A percentile compares a stretch with the other conserved stretches of the same genome.
These are phyloP conservation scores for Coemansia sp. DNA, from an alignment of 192 early-diverging fungal genomes.

Conservation along the genomic window DNA sequence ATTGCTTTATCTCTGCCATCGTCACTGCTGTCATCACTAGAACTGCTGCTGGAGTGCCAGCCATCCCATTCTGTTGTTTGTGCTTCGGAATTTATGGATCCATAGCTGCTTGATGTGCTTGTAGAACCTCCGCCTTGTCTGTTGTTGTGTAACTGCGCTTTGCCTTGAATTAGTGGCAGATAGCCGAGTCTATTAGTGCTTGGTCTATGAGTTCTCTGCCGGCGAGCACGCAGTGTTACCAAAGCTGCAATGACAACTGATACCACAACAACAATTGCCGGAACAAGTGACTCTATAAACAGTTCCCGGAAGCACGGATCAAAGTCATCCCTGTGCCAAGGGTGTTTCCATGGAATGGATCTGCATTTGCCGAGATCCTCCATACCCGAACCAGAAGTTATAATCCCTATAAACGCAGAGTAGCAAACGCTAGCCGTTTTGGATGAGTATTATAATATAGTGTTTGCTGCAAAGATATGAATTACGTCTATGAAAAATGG, in stretches of 20 bases:
- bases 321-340: constrained; percentile 48
- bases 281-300: constrained; percentile 34
- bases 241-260: constrained; percentile 18
- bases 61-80: not conserved
- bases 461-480: too few species aligned
- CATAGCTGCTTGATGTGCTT: not conserved
- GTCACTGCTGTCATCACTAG: constrained; percentile 11
- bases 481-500: too few species aligned
- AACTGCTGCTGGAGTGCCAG: not conserved
- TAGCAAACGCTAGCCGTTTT: not conserved
- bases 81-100: not conserved
- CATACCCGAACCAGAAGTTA: constrained; percentile 27
- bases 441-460: too few species aligned
- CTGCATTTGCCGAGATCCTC: constrained; percentile 6
- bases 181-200: not conserved
- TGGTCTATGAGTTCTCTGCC: not conserved
- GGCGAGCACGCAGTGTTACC: constrained; percentile 7
- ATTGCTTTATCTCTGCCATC: constrained; percentile 11
- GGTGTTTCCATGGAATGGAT: constrained; percentile 35
- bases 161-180: not conserved
- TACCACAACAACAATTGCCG: constrained; percentile 15
- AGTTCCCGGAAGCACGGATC: constrained; percentile 42
- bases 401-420: not conserved
- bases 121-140: not conserved
- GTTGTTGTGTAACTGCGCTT: not conserved